Evolutionary conservation across 148 eudicot species (phyloP).

Genomic region (Camellia sinensis): DNA sequence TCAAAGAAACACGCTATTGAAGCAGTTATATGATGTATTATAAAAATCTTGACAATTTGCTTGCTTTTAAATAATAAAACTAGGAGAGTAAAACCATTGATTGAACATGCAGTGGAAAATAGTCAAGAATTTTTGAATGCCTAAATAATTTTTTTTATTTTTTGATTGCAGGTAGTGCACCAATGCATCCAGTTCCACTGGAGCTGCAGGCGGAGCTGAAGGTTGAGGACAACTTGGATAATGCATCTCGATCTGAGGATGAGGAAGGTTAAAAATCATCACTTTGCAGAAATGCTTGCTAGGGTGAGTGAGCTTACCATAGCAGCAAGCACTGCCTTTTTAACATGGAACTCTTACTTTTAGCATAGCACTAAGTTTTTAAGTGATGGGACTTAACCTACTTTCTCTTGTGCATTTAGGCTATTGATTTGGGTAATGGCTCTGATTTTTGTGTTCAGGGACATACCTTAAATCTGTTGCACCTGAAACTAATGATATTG

Average conservation of each 20-base stretch:
- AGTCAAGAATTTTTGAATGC: neutral
- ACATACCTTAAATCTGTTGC: neutral
- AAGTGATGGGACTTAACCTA: conserved; percentile 6
- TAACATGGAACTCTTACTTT: neutral
- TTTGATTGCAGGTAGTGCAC: conserved; percentile 22
- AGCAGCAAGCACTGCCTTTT: neutral
- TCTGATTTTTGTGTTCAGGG: neutral
- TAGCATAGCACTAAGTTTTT: neutral
- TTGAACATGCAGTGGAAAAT: neutral
- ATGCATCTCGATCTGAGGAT: conserved; percentile 27
- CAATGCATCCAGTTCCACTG: conserved; percentile 23
- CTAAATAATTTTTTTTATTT: neutral
- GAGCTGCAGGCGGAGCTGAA: conserved; percentile 25
- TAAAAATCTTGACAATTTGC: neutral
- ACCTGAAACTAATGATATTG: neutral
- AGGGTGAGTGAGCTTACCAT: conserved; percentile 17
- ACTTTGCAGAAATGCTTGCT: conserved; percentile 8
- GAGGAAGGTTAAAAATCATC: conserved; percentile 26
- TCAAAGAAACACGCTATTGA: neutral
- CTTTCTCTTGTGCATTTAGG: neutral
- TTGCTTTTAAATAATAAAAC: neutral
- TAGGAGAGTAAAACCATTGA: neutral
- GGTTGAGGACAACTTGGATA: conserved; percentile 9
- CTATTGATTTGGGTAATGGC: neutral
- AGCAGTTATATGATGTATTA: neutral